Conservation (phyloP, 306 rosid species). For the Acacia confusa region DNA sequence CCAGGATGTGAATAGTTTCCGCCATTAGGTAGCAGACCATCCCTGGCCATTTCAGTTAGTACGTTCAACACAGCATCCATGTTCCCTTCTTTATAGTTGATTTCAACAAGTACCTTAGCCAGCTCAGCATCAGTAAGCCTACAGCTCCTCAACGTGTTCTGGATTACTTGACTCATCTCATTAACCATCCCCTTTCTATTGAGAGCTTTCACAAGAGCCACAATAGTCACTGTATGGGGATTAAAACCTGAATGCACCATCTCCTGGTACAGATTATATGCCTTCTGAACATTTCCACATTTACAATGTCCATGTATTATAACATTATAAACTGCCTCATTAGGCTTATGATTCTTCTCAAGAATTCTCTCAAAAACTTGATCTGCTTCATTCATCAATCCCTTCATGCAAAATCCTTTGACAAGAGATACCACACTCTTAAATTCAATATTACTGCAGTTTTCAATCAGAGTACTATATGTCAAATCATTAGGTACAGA, state of each 20-base stretch:
- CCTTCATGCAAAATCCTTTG: conserved; percentile 91
- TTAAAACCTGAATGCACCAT: conserved; percentile 67
- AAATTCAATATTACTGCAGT: conserved; percentile 60
- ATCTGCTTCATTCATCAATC: conserved; percentile 86
- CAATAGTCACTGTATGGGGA: conserved; percentile 66
- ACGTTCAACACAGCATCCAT: conserved; percentile 72
- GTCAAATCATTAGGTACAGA: conserved; percentile 67
- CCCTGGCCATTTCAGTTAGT: conserved; percentile 77
- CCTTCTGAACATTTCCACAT: conserved; percentile 61
- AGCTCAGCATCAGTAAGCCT: conserved; percentile 67
- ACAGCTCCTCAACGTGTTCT: conserved; percentile 56
- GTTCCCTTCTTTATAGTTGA: conserved; percentile 84
- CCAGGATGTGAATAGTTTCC: conserved; percentile 34
- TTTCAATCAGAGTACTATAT: conserved; percentile 72
- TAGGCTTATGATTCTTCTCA: conserved; percentile 53
- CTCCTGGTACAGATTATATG: conserved; percentile 60
- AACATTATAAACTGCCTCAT: conserved; percentile 66
- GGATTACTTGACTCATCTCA: conserved; percentile 63
- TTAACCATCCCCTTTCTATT: conserved; percentile 55
- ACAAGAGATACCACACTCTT: conserved; percentile 74
- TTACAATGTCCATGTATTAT: conserved; percentile 85
- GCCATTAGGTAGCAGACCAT: conserved; percentile 78
- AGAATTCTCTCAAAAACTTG: conserved; percentile 65
- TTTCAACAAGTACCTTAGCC: conserved; percentile 67
- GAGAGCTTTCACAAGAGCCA: conserved; percentile 73